Percentiles rank a stretch among this genome's conserved stretches.
phyloP scores from a whole-genome alignment of 805 yeast species.

The Candida tallmaniae region DNA sequence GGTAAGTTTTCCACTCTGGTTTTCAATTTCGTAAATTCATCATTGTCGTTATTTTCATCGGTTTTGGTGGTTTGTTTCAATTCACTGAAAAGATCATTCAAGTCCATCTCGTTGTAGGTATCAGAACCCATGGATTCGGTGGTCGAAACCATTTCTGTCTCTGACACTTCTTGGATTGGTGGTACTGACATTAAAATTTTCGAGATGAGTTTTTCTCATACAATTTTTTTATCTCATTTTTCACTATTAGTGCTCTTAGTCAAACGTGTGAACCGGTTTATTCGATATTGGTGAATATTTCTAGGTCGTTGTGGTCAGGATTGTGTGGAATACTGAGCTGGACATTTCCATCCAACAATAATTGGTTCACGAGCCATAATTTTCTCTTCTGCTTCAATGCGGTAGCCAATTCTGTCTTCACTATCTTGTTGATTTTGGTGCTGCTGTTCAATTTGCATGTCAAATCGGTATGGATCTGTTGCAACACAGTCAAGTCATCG shows the following conservation, averaged over 20 bases:
- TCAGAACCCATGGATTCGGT: conserved; percentile 23
- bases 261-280: background rate
- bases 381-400: conserved; percentile 28
- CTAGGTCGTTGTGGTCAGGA: conserved; percentile 11
- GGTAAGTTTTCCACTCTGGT: conserved; percentile 34
- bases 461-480: conserved; percentile 23
- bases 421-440: conserved; percentile 32
- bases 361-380: conserved; percentile 39
- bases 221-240: too few relatives aligned
- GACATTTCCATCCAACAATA: conserved; percentile 40
- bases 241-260: too few relatives aligned
- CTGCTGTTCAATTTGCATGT: conserved; percentile 33
- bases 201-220: conserved; percentile 4
- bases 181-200: conserved; percentile 9
- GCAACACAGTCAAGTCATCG: conserved; percentile 13
- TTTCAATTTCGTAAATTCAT: conserved; percentile 32
- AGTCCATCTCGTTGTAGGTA: conserved; percentile 11
- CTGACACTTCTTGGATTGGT: conserved; percentile 22
- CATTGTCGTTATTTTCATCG: conserved; percentile 7
- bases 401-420: conserved; percentile 23
- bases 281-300: conserved; percentile 8
- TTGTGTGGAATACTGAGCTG: conserved; percentile 27
- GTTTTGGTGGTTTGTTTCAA: conserved; percentile 19
- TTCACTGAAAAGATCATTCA: conserved; percentile 30
- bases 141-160: conserved; percentile 16